phyloP scores from a whole-genome alignment of 1,139 yeast genomes.

The Arxiozyma slooffiae region DNA sequence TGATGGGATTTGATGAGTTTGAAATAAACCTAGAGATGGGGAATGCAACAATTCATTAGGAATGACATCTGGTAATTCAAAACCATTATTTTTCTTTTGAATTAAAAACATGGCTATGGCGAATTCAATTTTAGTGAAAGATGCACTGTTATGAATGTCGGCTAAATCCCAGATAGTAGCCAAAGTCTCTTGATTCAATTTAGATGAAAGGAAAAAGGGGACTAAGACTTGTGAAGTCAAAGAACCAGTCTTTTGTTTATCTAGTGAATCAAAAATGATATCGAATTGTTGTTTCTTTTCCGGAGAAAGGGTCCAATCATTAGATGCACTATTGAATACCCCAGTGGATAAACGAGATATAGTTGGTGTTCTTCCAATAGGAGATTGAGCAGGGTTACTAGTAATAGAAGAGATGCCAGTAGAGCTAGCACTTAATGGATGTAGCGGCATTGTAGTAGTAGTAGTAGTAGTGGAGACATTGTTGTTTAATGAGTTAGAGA shows the following conservation, averaged over 20 bases:
- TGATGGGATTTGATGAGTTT: constrained; percentile 15
- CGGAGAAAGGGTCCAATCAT: constrained; percentile 61
- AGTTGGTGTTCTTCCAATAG: constrained; percentile 18
- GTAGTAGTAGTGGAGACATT: too few species aligned
- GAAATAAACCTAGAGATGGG: constrained; percentile 26
- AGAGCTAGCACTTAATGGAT: constrained; percentile 19
- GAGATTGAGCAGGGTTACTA: background rate
- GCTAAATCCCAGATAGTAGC: constrained; percentile 94
- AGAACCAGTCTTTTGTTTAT: constrained; percentile 51
- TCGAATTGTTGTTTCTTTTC: constrained; percentile 73
- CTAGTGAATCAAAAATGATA: constrained; percentile 65
- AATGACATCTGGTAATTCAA: constrained; percentile 59
- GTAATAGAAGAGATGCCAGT: constrained; percentile 24
- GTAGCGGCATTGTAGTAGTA: background rate
- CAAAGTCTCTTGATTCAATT: constrained; percentile 70
- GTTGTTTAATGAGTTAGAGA: constrained; percentile 7
- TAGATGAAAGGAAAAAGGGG: constrained; percentile 78
- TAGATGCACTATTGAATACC: constrained; percentile 46
- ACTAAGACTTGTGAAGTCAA: constrained; percentile 78
- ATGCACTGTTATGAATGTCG: constrained; percentile 80
- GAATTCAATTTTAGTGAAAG: constrained; percentile 71
- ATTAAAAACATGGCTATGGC: constrained; percentile 90
- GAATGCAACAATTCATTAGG: constrained; percentile 44
- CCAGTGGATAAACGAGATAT: constrained; percentile 28
- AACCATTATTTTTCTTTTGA: constrained; percentile 72